Conservation (phyloP, 1,284 basidiomycete genomes). For the Tilletia caries region DNA sequence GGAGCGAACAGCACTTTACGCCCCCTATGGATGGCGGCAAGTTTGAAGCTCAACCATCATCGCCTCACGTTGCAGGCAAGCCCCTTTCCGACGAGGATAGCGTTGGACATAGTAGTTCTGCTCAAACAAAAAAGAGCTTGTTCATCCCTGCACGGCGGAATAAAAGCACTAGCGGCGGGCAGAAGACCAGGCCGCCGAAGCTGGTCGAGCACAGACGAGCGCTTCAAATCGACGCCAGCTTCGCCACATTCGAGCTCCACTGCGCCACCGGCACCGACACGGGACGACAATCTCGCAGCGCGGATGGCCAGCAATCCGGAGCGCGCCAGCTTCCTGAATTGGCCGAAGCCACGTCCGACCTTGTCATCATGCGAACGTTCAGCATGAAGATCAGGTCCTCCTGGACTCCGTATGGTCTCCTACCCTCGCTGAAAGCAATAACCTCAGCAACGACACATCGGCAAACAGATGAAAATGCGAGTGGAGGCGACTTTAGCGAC, state of each 20-base stretch:
- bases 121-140: too few species aligned
- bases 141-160: too few species aligned
- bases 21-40: neutral
- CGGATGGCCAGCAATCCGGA: neutral
- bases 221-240: conserved; percentile 27
- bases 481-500: neutral
- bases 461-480: conserved; percentile 3
- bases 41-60: neutral
- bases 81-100: too few species aligned
- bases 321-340: neutral
- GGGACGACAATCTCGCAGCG: neutral
- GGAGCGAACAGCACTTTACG: neutral
- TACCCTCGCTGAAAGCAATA: conserved; percentile 20
- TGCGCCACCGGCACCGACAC: conserved; percentile 18
- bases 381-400: conserved; percentile 26
- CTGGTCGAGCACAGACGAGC: conserved; percentile 38
- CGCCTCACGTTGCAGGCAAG: too few species aligned
- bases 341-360: conserved; percentile 20
- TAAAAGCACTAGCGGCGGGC: neutral
- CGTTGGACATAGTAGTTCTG: too few species aligned
- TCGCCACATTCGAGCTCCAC: conserved; percentile 29
- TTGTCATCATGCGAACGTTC: conserved; percentile 30
- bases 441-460: neutral
- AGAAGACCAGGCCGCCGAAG: neutral
- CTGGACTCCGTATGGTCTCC: conserved; percentile 46